Percentiles rank a stretch among this genome's conserved stretches.
Evolutionary conservation across 208 protist species (phyloP).

Genomic region (Herpetomonas samuelpessoai): DNA sequence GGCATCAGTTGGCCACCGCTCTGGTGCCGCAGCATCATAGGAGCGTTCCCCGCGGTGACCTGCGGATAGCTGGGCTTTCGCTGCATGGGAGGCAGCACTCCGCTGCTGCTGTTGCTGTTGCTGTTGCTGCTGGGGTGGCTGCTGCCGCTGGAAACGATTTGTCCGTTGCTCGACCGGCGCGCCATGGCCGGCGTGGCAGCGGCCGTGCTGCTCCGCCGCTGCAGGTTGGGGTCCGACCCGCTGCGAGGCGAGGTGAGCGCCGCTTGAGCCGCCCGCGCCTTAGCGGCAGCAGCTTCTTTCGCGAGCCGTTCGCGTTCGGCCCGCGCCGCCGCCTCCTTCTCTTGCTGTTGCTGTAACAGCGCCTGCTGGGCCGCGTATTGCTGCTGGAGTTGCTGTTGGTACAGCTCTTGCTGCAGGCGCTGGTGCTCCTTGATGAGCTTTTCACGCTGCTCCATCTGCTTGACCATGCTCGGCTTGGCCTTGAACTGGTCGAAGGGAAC

Average conservation of each 20-base stretch:
- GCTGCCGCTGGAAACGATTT: too few species aligned
- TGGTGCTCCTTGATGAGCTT: background rate
- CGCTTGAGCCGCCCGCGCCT: background rate
- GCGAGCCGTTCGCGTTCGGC: background rate
- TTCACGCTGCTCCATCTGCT: background rate
- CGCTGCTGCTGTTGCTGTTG: background rate
- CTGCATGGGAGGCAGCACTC: background rate
- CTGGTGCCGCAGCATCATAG: background rate
- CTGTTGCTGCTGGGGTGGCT: conserved; percentile 1
- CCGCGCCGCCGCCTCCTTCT: background rate
- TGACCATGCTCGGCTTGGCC: conserved; percentile 15
- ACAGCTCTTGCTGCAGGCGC: background rate
- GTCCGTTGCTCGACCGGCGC: too few species aligned
- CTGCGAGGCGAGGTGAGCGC: background rate
- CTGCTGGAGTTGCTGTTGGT: background rate
- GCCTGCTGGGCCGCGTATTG: background rate
- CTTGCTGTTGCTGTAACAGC: background rate
- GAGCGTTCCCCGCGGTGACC: too few species aligned
- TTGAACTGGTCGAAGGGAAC: conserved; percentile 23
- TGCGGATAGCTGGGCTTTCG: conserved; percentile 1
- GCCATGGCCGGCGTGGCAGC: too few species aligned
- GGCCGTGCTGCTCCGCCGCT: too few species aligned
- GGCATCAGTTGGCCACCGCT: too few species aligned
- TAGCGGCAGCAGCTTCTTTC: background rate
- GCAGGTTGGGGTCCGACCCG: background rate